These are phyloP conservation scores for Macrolepiota albuminosa DNA, from an alignment of 768 basidiomycete genomes.

Conservation along the genomic window DNA sequence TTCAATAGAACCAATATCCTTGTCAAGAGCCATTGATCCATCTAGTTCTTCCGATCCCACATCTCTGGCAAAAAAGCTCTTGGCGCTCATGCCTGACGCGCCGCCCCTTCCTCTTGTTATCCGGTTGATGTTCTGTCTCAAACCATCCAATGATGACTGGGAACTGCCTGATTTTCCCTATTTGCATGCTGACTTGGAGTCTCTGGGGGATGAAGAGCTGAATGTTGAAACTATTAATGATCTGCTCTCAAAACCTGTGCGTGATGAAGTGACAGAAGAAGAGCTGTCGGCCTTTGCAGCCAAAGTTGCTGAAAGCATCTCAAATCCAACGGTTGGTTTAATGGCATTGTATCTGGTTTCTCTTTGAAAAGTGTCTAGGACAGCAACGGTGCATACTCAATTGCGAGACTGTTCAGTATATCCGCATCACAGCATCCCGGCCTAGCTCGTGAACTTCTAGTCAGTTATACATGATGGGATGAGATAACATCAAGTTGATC, in stretches of 20 bases:
- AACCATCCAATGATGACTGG: constrained; percentile 78
- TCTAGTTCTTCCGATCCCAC: constrained; percentile 58
- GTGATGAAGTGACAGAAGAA: constrained; percentile 50
- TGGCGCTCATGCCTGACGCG: constrained; percentile 55
- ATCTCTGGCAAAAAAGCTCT: constrained; percentile 53
- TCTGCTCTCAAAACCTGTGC: constrained; percentile 51
- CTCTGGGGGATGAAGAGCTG: constrained; percentile 40
- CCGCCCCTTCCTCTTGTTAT: constrained; percentile 63
- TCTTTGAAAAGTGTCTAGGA: constrained; percentile 29
- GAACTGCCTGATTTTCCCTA: constrained; percentile 70
- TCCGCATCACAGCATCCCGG: constrained; percentile 64
- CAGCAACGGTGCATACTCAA: constrained; percentile 49
- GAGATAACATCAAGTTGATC: background rate
- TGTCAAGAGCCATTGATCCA: constrained; percentile 55
- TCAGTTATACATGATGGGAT: constrained; percentile 18
- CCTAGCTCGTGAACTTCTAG: constrained; percentile 43
- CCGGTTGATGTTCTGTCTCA: constrained; percentile 75
- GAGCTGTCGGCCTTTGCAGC: constrained; percentile 50
- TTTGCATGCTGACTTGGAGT: constrained; percentile 56
- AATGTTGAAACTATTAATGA: constrained; percentile 56
- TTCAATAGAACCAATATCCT: constrained; percentile 26
- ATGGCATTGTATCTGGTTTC: background rate
- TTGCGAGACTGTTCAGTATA: constrained; percentile 60
- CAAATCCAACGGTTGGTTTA: constrained; percentile 45
- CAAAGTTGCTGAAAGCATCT: constrained; percentile 47